Evolutionary conservation across 1,139 yeast species (phyloP).

Genomic region (Yamadazyma buinensis): DNA sequence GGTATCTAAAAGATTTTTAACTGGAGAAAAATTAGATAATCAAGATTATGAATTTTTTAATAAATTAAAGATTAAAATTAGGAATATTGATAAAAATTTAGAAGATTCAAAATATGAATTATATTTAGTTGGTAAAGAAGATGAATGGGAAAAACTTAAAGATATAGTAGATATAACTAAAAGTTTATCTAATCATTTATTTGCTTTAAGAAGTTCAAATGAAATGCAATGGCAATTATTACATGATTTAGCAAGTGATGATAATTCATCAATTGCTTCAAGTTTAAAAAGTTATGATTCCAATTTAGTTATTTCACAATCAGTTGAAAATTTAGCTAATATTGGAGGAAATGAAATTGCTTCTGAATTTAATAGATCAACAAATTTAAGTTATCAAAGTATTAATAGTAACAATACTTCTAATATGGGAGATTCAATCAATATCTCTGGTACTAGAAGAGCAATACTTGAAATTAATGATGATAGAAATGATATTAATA

Average conservation of each 20-base stretch:
- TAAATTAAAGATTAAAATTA: constrained; percentile 38
- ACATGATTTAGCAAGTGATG: constrained; percentile 17
- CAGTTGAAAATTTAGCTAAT: constrained; percentile 24
- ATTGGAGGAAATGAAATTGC: constrained; percentile 8
- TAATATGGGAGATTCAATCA: no score
- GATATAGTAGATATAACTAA: constrained; percentile 51
- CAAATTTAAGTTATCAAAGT: constrained; percentile 5
- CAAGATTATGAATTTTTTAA: constrained; percentile 35
- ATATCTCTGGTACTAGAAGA: no score
- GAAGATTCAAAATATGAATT: constrained; percentile 66
- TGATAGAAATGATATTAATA: not conserved
- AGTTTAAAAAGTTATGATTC: constrained; percentile 19
- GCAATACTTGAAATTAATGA: no score
- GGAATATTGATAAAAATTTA: constrained; percentile 38
- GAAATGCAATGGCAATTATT: constrained; percentile 62
- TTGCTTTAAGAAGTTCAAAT: constrained; percentile 65
- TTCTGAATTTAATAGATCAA: no score
- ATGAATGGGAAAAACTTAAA: constrained; percentile 44
- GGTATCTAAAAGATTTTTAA: constrained; percentile 52
- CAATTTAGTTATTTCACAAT: constrained; percentile 19
- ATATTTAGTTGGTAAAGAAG: constrained; percentile 48
- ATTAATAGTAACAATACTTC: constrained; percentile 4
- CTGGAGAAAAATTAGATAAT: constrained; percentile 42
- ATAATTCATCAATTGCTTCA: constrained; percentile 12
- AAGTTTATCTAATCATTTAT: constrained; percentile 54